Base-by-base conservation (phyloP, 169 alveolate species). In the Plasmodium yoelii region DNA sequence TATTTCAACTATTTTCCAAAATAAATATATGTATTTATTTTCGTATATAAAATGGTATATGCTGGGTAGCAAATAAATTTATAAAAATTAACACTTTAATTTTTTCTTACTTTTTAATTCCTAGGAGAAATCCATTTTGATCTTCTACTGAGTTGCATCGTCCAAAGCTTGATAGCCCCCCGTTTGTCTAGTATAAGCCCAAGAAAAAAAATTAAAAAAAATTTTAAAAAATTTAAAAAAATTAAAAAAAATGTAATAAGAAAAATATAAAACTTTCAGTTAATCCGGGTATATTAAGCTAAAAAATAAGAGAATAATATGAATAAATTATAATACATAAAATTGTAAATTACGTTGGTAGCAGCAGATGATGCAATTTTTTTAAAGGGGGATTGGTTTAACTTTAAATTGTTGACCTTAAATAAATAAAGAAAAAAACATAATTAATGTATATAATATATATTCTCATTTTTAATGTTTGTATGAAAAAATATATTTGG, bases 281-380 rank as follows among this genome's bases (percentile, higher is more conserved):
- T 34, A 34, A 34, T 34, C 5, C 0, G 42, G 42, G 42, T 2
- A 34, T 34, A 34, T 9, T 9, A 22, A 73, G 47, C 15, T 26
- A 72, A 53, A 57, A 56, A 57, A 57, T n/a, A 72, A 7, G 13
- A 46, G 9, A 13, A 47, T 46, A 13, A 46, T 24, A 61, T 61
- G 12, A 53, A 46, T 28, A 2, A 24, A 13, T 10, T 3, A 68
- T 15, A 6, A 51, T 5, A 18, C 44, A 9, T 9, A 68, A 24
- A 46, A 46, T 19, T 26, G 42, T n/a, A 19, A 72, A 22, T 77
- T 77, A 77, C 89, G 34, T 80, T 80, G 15, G 68, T 65, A 24
- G 90, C 90, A 8, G 90, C 90, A 4, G 90, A 65, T 42, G 90
- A 80, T 2, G 90, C 90, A 26, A 80, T 80, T 34, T 80, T 80